Evolutionary conservation across 1,284 basidiomycete species (phyloP).

Genomic region (Thecaphora thlaspeos): DNA sequence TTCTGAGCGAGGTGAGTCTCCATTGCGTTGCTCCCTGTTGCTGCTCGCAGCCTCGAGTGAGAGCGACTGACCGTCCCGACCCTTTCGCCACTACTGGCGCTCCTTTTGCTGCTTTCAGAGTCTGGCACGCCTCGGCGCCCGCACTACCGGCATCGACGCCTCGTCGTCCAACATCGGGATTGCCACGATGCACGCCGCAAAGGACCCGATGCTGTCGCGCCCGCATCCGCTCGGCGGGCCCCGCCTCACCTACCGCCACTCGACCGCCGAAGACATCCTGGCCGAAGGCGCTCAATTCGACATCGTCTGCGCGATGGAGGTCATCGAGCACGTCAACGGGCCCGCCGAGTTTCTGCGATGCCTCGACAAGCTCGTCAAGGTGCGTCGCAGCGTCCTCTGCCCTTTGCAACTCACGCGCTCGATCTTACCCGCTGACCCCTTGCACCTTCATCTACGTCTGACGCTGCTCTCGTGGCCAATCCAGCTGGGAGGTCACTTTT

Average conservation of each 20-base stretch:
- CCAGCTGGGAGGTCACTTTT: conserved; percentile 86
- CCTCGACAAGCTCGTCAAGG: conserved; percentile 42
- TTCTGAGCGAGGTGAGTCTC: conserved; percentile 77
- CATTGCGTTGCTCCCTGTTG: neutral
- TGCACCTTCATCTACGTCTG: neutral
- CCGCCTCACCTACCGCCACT: conserved; percentile 69
- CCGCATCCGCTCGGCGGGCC: conserved; percentile 7
- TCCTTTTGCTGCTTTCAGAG: conserved; percentile 63
- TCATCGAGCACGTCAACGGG: conserved; percentile 94
- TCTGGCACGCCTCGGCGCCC: conserved; percentile 80
- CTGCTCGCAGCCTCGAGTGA: too few relatives aligned
- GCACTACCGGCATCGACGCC: conserved; percentile 85
- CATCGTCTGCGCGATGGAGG: conserved; percentile 95
- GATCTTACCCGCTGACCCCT: too few relatives aligned
- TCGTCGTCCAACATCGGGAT: conserved; percentile 82
- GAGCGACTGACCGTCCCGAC: too few relatives aligned
- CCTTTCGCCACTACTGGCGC: too few relatives aligned
- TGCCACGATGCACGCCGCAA: conserved; percentile 76
- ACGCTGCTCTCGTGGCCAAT: conserved; percentile 58
- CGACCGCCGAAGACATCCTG: conserved; percentile 73
- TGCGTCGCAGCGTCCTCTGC: neutral
- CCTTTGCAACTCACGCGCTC: too few relatives aligned
- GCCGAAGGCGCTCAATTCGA: conserved; percentile 69
- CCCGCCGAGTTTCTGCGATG: conserved; percentile 70
- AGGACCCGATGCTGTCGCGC: conserved; percentile 65